Evolutionary conservation across 257 asterid species (phyloP).

Genomic region (Ophiorrhiza pumila): DNA sequence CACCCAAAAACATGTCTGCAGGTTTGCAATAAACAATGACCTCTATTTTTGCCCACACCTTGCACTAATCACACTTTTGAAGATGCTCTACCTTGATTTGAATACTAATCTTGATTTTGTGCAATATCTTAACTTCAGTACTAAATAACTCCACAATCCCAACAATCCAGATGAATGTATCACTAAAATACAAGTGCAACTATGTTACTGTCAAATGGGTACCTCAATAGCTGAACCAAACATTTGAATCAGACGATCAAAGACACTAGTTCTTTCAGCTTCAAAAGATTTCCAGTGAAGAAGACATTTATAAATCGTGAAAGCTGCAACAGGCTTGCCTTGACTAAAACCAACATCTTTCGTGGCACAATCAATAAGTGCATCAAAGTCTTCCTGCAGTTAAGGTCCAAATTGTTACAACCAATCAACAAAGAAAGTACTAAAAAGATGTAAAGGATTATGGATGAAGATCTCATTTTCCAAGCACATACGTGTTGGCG

Average conservation of each 20-base stretch:
- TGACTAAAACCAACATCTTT: constrained; percentile 96
- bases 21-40: background rate
- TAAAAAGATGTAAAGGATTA: constrained; percentile 4
- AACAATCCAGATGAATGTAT: background rate
- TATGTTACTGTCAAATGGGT: constrained; percentile 15
- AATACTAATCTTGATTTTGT: background rate
- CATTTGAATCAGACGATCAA: constrained; percentile 97
- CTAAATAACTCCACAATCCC: too few species aligned
- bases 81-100: background rate
- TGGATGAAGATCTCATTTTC: constrained; percentile 10
- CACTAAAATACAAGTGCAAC: background rate
- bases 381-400: constrained; percentile 94
- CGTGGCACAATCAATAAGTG: constrained; percentile 80
- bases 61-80: background rate
- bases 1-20: background rate
- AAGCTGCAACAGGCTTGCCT: constrained; percentile 98
- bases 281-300: constrained; percentile 98
- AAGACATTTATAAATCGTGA: constrained; percentile 95
- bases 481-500: constrained; percentile 67
- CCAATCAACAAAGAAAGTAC: constrained; percentile 16
- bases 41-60: background rate
- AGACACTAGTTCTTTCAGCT: constrained; percentile 97
- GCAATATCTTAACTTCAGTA: background rate
- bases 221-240: constrained; percentile 98
- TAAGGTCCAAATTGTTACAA: constrained; percentile 18